Evolutionary conservation across 2,329 filamentous ascomycete species (phyloP).

Genomic region (Aureobasidium mangrovei): DNA sequence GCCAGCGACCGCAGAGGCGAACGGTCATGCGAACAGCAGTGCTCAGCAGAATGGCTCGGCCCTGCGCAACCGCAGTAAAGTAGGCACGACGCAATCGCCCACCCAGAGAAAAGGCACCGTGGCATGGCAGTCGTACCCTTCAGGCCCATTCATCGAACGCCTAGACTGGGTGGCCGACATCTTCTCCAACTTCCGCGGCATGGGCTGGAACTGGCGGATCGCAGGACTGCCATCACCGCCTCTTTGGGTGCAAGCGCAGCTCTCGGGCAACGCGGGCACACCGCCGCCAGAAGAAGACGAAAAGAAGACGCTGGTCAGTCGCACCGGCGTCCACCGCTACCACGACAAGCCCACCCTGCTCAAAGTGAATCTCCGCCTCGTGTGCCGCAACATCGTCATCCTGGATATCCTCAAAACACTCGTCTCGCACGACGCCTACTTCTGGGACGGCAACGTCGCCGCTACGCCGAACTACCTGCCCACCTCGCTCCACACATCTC

Average conservation of each 20-base stretch:
- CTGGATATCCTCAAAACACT: constrained; percentile 62
- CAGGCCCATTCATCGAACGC: constrained; percentile 39
- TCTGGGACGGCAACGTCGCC: constrained; percentile 39
- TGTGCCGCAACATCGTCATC: constrained; percentile 53
- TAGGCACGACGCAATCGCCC: constrained; percentile 20
- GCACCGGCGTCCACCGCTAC: constrained; percentile 32
- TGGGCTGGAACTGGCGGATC: constrained; percentile 52
- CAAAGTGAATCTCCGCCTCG: constrained; percentile 26
- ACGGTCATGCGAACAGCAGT: constrained; percentile 6
- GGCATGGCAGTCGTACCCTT: constrained; percentile 47
- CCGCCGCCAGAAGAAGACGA: constrained; percentile 8
- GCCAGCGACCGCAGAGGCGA: not conserved
- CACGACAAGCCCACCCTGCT: constrained; percentile 28
- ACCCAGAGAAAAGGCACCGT: constrained; percentile 29
- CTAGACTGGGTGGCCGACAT: constrained; percentile 51
- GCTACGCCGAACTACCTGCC: constrained; percentile 41
- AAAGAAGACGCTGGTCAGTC: constrained; percentile 17
- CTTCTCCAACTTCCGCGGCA: constrained; percentile 49
- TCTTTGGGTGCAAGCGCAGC: constrained; percentile 30
- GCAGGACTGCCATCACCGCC: constrained; percentile 40
- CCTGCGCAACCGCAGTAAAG: constrained; percentile 9
- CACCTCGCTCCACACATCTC: constrained; percentile 30
- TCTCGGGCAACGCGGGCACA: constrained; percentile 24
- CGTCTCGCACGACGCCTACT: constrained; percentile 73
- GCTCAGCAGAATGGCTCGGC: constrained; percentile 4